phyloP scores from a whole-genome alignment of 768 basidiomycete genomes.

The Tubosaeta sp. region DNA sequence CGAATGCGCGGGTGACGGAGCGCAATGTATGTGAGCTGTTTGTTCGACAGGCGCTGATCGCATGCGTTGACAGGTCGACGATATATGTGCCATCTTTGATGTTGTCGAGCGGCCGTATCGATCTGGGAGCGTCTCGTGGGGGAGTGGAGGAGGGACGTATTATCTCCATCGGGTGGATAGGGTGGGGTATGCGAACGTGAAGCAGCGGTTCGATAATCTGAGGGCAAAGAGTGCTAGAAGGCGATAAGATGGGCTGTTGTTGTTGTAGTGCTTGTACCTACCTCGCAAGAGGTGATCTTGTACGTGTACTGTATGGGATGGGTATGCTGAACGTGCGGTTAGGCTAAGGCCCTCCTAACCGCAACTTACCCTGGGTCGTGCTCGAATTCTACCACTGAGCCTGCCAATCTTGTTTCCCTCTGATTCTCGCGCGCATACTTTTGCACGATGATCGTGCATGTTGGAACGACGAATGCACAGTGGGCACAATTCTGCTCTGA shows the following conservation, averaged over 20 bases:
- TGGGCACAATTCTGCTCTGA: too few species aligned
- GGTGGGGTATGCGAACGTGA: slow-evolving; percentile 59
- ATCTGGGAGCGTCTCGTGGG: slow-evolving; percentile 81
- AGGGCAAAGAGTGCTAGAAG: slow-evolving; percentile 29
- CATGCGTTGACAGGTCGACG: slow-evolving; percentile 51
- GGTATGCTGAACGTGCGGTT: too few species aligned
- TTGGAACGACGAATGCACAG: too few species aligned
- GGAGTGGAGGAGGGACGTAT: slow-evolving; percentile 62
- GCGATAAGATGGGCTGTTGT: too few species aligned
- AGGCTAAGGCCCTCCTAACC: too few species aligned
- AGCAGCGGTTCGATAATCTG: slow-evolving; percentile 52
- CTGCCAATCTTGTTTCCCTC: too few species aligned
- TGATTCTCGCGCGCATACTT: too few species aligned
- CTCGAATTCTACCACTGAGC: too few species aligned
- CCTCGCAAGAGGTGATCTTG: too few species aligned
- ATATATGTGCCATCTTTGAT: slow-evolving; percentile 79
- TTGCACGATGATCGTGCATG: too few species aligned
- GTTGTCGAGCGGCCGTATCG: slow-evolving; percentile 64
- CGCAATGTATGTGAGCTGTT: slow-evolving; percentile 58
- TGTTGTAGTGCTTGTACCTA: background rate
- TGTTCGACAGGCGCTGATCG: background rate
- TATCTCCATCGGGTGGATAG: slow-evolving; percentile 78
- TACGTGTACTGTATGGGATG: too few species aligned
- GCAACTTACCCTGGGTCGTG: too few species aligned
- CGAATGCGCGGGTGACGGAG: slow-evolving; percentile 73